These are phyloP conservation scores for Mortierella sp. DNA, from an alignment of 371 early-diverging fungal species.

Conservation along the genomic window DNA sequence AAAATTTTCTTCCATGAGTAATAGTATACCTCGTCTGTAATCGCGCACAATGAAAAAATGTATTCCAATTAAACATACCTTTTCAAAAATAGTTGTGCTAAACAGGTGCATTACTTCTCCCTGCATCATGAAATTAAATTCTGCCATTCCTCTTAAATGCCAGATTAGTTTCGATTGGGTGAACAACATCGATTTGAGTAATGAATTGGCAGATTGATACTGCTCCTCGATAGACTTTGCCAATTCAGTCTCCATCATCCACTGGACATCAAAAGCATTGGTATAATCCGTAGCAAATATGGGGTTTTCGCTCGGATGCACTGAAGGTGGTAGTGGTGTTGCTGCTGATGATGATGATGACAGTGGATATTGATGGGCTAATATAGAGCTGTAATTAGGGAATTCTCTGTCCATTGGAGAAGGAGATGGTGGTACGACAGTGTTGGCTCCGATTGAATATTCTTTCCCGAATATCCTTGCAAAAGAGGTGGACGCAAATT, in stretches of 20 bases:
- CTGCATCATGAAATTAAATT: constrained; percentile 55
- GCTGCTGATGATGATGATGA: neutral
- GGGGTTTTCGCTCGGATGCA: neutral
- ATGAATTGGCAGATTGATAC: constrained; percentile 19
- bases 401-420: constrained; percentile 4
- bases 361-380: constrained; percentile 22
- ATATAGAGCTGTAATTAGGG: constrained; percentile 13
- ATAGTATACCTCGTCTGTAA: neutral
- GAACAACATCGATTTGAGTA: constrained; percentile 28
- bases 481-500: constrained; percentile 20
- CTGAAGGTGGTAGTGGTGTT: neutral
- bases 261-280: constrained; percentile 13
- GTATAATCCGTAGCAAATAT: neutral
- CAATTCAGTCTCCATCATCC: constrained; percentile 30
- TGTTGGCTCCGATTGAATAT: neutral
- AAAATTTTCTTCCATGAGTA: neutral
- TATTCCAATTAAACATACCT: constrained; percentile 11
- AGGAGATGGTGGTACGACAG: too few species aligned
- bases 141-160: constrained; percentile 48
- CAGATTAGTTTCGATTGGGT: constrained; percentile 28
- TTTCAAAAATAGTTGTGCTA: constrained; percentile 21
- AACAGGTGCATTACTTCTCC: constrained; percentile 48
- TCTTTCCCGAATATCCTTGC: constrained; percentile 13
- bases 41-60: neutral
- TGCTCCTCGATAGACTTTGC: constrained; percentile 29